These are phyloP conservation scores for Geotrichum bryndzae DNA, from an alignment of 1,139 yeast species.

Conservation along the genomic window DNA sequence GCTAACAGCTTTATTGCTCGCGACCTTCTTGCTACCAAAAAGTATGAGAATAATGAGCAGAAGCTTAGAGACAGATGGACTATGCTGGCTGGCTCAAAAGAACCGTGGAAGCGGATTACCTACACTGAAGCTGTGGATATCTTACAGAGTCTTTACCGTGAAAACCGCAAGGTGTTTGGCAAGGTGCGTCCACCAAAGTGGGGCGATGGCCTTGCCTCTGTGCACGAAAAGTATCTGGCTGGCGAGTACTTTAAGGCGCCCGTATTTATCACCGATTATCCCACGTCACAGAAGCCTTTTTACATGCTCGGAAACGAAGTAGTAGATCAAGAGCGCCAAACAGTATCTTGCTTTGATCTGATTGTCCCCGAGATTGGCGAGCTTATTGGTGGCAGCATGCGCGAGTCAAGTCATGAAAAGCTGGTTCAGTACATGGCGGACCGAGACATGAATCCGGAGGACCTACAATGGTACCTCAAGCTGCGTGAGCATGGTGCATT, in stretches of 20 bases:
- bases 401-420: slow-evolving; percentile 60
- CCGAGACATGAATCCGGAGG: slow-evolving; percentile 40
- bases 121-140: slow-evolving; percentile 68
- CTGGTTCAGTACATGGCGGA: slow-evolving; percentile 46
- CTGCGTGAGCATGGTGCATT: slow-evolving; percentile 71
- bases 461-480: slow-evolving; percentile 74
- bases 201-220: slow-evolving; percentile 75
- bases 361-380: slow-evolving; percentile 92
- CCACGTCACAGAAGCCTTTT: slow-evolving; percentile 73
- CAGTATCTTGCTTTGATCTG: slow-evolving; percentile 88
- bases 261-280: slow-evolving; percentile 87
- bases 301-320: slow-evolving; percentile 60
- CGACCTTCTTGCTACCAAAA: slow-evolving; percentile 38
- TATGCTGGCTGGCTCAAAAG: slow-evolving; percentile 27
- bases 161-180: slow-evolving; percentile 24
- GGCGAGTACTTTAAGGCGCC: slow-evolving; percentile 63
- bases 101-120: slow-evolving; percentile 64
- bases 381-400: slow-evolving; percentile 87
- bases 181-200: slow-evolving; percentile 43
- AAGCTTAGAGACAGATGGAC: slow-evolving; percentile 38
- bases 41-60: slow-evolving; percentile 38
- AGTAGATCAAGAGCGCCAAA: slow-evolving; percentile 36
- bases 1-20: slow-evolving; percentile 33
- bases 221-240: slow-evolving; percentile 89
- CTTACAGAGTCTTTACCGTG: slow-evolving; percentile 35